Base-by-base conservation (phyloP, 345 rosid species). In the Eucalyptus marginata region DNA sequence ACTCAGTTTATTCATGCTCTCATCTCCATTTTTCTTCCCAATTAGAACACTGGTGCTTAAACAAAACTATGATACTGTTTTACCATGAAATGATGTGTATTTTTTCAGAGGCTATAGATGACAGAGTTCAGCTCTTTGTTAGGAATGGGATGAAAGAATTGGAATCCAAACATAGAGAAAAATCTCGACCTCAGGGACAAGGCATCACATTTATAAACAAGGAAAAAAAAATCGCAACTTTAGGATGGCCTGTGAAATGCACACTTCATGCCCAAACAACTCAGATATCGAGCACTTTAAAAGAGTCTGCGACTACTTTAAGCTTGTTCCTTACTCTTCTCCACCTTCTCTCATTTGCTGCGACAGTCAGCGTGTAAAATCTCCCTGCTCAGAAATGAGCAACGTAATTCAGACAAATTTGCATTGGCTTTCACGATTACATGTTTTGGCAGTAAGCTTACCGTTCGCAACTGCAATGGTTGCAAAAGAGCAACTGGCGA, bases 311-410 rank as follows among this genome's bases (percentile, higher is more conserved):
- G 10, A 95, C 97, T 66, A 95, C 96, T 92, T 95, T 93, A 83
- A 95, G 97, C 92, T 91, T 92, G 56, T 95, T 93, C 52, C 96
- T 94, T 47, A 93, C 79, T 90, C 93, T 91, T 90, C 91, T 95
- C 98, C 97, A 95, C 43, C 97, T 90, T 86, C 97, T 94, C 86
- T 95, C 98, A 5, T 95, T 94, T 27, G 97, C 99, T 88, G 91
- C 97, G 8, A 95, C 97, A 16, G 92, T 92, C 88, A 96, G 90
- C 5, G 99, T 96, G 94, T 96, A 96, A 90, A 90, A 96, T 90
- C 97, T 95, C 89, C 95, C 97, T 96, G 90, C 59, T 11, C n/a
- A 1, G 47, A 49, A 58, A 40, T 58, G 44, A 22, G 29, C 2
- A 13, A 79, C 22, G 83, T 68, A 76, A 18, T 76, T 68, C 83